A percentile compares a stretch with the other conserved stretches of the same genome.
Conservation (phyloP, 345 rosid genomes). For the Nasturtium officinale region DNA sequence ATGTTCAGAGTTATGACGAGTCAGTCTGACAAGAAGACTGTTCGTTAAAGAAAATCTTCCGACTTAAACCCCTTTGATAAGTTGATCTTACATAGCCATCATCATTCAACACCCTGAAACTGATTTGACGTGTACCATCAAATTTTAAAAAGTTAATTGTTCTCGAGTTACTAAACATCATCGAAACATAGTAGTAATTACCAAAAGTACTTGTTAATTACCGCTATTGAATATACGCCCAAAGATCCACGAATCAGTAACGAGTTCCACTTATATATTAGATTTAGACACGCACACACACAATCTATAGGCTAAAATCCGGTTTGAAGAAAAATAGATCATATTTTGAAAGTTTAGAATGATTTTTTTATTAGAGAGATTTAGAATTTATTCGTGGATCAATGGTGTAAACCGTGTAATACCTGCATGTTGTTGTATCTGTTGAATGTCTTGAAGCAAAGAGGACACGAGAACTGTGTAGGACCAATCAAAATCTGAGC, state of each 20-base stretch:
- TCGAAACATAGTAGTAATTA: constrained; percentile 19
- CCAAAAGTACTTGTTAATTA: constrained; percentile 19
- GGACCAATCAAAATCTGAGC: constrained; percentile 24
- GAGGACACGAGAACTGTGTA: constrained; percentile 25
- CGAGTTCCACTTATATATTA: constrained; percentile 9
- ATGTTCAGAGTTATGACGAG: constrained; percentile 30
- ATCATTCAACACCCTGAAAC: constrained; percentile 37
- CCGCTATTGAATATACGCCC: not conserved
- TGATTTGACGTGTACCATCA: constrained; percentile 40
- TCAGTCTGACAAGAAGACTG: constrained; percentile 40
- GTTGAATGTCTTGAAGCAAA: constrained; percentile 26
- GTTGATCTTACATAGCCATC: constrained; percentile 32
- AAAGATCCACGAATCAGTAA: constrained; percentile 14
- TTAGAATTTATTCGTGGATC: not conserved
- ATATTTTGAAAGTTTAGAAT: not conserved
- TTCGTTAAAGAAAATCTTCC: constrained; percentile 39
- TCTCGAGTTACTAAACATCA: constrained; percentile 29
- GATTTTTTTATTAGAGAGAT: too few relatives aligned
- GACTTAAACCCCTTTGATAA: constrained; percentile 20
- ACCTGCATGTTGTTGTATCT: constrained; percentile 33
- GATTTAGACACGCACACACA: not conserved
- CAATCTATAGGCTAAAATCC: not conserved
- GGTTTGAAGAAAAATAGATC: constrained; percentile 14
- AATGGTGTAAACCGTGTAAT: not conserved
- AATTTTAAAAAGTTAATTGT: constrained; percentile 13